Percentiles rank a stretch among this genome's conserved stretches.
Evolutionary conservation across 2,329 filamentous ascomycete species (phyloP).

Genomic region (Penicillium rolfsii): DNA sequence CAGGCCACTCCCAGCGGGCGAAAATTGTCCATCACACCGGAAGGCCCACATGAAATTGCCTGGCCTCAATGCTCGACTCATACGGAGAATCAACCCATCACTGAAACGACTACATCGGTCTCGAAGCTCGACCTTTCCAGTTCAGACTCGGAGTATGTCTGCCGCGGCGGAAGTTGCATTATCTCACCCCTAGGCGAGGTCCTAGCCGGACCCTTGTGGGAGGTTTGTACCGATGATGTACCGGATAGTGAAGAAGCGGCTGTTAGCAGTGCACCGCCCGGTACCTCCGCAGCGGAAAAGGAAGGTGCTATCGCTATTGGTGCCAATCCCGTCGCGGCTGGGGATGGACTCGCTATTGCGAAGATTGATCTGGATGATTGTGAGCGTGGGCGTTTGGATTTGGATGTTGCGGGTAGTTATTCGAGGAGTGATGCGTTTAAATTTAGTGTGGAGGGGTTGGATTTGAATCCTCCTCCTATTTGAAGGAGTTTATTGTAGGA

Average conservation of each 20-base stretch:
- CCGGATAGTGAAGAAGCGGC: constrained; percentile 31
- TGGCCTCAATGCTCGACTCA: constrained; percentile 37
- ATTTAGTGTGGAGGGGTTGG: constrained; percentile 61
- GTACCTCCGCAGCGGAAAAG: constrained; percentile 35
- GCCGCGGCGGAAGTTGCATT: constrained; percentile 81
- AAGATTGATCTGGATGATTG: constrained; percentile 89
- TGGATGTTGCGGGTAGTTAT: constrained; percentile 85
- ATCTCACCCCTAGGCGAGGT: constrained; percentile 76
- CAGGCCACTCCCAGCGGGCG: constrained; percentile 6
- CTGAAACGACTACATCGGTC: neutral
- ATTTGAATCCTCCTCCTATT: constrained; percentile 60
- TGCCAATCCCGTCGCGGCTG: constrained; percentile 14
- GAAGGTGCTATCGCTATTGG: neutral
- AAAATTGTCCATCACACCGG: constrained; percentile 38
- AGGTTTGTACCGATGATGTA: constrained; percentile 49
- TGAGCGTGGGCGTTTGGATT: constrained; percentile 74
- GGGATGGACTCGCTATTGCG: constrained; percentile 61
- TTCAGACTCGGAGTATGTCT: constrained; percentile 54
- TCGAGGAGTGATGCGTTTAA: constrained; percentile 70
- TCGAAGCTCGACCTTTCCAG: neutral
- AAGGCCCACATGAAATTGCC: constrained; percentile 54
- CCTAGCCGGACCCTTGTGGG: constrained; percentile 80
- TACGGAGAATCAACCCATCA: neutral
- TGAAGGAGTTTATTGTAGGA: constrained; percentile 6
- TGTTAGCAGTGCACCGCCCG: constrained; percentile 33